Conservation (phyloP, 73 alveolate species). For the Paramecium pentaurelia region DNA sequence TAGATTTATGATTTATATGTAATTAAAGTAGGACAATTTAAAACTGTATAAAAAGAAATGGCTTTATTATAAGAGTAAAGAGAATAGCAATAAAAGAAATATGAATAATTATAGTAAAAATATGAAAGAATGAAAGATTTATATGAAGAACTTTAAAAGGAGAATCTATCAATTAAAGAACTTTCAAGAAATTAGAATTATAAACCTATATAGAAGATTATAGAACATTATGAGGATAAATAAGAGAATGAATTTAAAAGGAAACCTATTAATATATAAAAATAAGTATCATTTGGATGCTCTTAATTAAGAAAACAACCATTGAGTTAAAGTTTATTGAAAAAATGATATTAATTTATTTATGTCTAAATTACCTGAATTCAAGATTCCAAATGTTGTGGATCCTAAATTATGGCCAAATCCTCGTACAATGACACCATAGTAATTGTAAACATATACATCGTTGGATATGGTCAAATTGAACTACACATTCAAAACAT, state of each 20-base stretch:
- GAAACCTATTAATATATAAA: not conserved
- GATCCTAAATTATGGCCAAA: slow-evolving; percentile 30
- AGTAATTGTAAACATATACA: not conserved
- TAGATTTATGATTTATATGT: not conserved
- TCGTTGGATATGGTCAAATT: slow-evolving; percentile 20
- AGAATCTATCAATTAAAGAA: not conserved
- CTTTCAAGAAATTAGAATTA: not conserved
- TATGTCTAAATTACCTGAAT: slow-evolving; percentile 6
- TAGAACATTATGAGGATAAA: not conserved
- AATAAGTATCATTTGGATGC: not conserved
- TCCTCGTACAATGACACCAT: slow-evolving; percentile 9
- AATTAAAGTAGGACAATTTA: not conserved
- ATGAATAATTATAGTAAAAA: not conserved
- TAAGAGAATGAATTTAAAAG: not conserved
- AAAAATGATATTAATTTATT: not conserved
- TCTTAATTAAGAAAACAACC: not conserved
- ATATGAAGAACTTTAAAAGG: not conserved
- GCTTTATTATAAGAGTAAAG: not conserved
- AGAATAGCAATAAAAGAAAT: not conserved
- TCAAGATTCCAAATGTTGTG: slow-evolving; percentile 11
- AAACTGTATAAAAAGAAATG: not conserved
- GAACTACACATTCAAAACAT: not conserved
- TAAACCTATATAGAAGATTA: not conserved
- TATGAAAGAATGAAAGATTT: not conserved
- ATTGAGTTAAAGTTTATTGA: not conserved